Base-by-base conservation (phyloP, 140 eudicot genomes). In the Oenanthe javanica region DNA sequence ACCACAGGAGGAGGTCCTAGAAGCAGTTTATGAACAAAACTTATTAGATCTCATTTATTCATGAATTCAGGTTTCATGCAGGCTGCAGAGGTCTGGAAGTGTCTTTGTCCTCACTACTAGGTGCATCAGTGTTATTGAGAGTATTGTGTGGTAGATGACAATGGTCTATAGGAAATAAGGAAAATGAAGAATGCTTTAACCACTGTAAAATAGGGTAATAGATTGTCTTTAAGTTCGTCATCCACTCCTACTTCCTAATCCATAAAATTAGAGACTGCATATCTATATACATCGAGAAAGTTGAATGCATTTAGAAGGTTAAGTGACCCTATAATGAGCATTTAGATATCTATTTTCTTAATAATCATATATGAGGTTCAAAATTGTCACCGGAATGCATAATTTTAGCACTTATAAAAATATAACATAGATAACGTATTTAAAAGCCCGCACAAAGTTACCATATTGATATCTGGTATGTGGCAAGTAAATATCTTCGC, bases 401-500 rank as follows among this genome's bases (percentile, higher is more conserved):
- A 19, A 57, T 52, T 15, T 52, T 59, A 59, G 31, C 72, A 66
- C 43, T 18, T 25, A 9, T 0, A 3, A 7, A 25, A 66, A 31
- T 31, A 31, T 31, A 31, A 31, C 31, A 31, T 31, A 25, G 72
- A 25, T 27, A 25, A 25, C 72, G 27, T 12, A 66, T 66, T 23
- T 27, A 66, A 36, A 66, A 66, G 72, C 42, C 43, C 11, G 31
- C 36, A 43, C 45, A 46, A 74, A 86, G 82, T 81, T 83, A 86
- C 86, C 82, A 64, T 78, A 81, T 86, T 79, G 86, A 51, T 79
- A 83, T 80, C 51, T 78, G 82, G 85, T 40, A 72, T 71, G 79
- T 0, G 88, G 88, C 82, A 76, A 75, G 67, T 82, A 85, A 11
- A 85, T 75, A 55, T 85, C 88, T 82, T 85, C 86, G 57, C 88